Conservation (phyloP, 768 basidiomycete genomes). For the Calvatia gigantea region DNA sequence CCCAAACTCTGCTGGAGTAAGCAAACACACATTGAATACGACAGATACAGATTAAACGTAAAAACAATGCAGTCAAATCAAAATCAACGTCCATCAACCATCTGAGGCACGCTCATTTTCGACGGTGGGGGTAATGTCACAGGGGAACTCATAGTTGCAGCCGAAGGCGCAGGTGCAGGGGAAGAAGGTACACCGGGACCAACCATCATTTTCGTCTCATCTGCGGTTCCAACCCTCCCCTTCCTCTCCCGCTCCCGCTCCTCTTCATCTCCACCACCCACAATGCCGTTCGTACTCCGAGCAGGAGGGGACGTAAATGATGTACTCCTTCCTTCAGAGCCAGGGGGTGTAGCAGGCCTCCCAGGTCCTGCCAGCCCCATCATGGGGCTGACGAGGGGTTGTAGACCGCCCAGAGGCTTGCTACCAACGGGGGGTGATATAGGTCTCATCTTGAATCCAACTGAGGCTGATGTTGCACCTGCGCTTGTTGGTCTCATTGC, state of each 20-base stretch:
- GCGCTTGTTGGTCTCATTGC: not conserved
- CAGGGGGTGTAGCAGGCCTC: conserved; percentile 15
- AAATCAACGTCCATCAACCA: conserved; percentile 34
- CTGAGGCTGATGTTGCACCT: conserved; percentile 20
- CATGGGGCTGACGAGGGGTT: conserved; percentile 25
- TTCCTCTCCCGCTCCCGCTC: not conserved
- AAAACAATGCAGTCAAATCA: not conserved
- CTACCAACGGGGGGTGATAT: conserved; percentile 25
- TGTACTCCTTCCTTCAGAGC: conserved; percentile 4
- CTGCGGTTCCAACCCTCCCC: not conserved
- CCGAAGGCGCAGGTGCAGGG: conserved; percentile 12
- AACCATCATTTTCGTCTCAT: not conserved
- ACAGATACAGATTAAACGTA: not conserved
- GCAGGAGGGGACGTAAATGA: conserved; percentile 2
- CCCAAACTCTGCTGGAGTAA: no score
- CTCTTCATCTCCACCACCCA: not conserved
- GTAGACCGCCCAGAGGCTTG: conserved; percentile 17
- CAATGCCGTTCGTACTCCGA: conserved; percentile 3
- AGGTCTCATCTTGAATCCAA: conserved; percentile 30
- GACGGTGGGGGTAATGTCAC: conserved; percentile 27
- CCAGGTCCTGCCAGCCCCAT: conserved; percentile 15
- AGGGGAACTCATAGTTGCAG: conserved; percentile 1
- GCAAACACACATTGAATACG: not conserved
- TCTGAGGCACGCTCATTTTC: conserved; percentile 42
- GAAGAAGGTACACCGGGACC: not conserved